Conservation (phyloP, 2,329 filamentous ascomycete genomes). For the Simplicillium aogashimaense region DNA sequence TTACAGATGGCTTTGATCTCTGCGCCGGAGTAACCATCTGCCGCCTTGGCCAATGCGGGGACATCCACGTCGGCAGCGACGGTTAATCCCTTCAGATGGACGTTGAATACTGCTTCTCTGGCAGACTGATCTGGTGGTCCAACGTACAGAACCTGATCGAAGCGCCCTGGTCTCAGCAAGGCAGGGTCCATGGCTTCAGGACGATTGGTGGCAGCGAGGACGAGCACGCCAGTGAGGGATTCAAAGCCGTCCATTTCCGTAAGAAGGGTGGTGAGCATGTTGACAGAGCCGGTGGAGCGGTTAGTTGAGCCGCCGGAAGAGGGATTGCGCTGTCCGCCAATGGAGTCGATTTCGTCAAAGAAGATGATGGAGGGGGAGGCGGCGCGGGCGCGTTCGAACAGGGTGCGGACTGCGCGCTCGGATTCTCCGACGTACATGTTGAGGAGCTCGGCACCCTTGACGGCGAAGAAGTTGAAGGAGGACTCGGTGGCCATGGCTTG, state of each 20-base stretch:
- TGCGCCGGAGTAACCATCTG: conserved; percentile 76
- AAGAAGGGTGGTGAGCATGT: conserved; percentile 79
- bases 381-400: conserved; percentile 78
- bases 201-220: conserved; percentile 86
- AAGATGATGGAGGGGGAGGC: conserved; percentile 89
- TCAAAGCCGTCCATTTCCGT: conserved; percentile 97
- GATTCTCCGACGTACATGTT: conserved; percentile 98
- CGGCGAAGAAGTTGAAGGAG: conserved; percentile 85
- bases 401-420: conserved; percentile 72
- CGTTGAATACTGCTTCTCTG: conserved; percentile 64
- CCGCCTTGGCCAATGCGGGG: conserved; percentile 47
- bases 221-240: conserved; percentile 68
- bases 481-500: conserved; percentile 87
- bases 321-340: conserved; percentile 47
- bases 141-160: conserved; percentile 79
- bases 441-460: conserved; percentile 87
- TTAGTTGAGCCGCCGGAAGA: conserved; percentile 22
- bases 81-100: conserved; percentile 52
- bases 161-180: conserved; percentile 73
- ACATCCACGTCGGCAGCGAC: conserved; percentile 57
- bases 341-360: conserved; percentile 92
- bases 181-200: conserved; percentile 81
- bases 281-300: conserved; percentile 45
- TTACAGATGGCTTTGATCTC: conserved; percentile 56
- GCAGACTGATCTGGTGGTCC: conserved; percentile 67